These are phyloP conservation scores for Brassica incana DNA, from an alignment of 345 rosid species.

Conservation along the genomic window DNA sequence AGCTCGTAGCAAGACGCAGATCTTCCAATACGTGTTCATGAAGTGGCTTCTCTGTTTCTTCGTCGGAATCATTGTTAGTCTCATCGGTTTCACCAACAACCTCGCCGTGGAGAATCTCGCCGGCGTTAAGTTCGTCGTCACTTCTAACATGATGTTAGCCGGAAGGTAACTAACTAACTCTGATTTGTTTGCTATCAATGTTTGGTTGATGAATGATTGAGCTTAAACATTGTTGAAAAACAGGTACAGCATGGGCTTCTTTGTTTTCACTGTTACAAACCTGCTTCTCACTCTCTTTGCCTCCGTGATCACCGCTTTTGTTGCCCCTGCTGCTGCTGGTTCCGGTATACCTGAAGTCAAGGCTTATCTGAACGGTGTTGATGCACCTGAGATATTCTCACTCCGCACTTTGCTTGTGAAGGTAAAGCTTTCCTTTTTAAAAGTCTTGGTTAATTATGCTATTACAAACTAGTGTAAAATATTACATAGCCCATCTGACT, in stretches of 20 bases:
- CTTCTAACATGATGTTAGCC: conserved; percentile 83
- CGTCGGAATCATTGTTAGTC: conserved; percentile 67
- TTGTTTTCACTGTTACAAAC: conserved; percentile 65
- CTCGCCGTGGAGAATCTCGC: conserved; percentile 92
- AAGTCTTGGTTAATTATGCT: too few relatives aligned
- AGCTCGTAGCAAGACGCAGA: conserved; percentile 57
- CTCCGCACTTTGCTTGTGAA: conserved; percentile 68
- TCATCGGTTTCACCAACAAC: conserved; percentile 75
- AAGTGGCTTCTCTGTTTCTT: conserved; percentile 80
- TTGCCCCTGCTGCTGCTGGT: conserved; percentile 90
- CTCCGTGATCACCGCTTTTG: conserved; percentile 57
- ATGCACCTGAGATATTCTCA: conserved; percentile 80
- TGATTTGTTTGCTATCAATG: background rate
- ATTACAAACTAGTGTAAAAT: too few relatives aligned
- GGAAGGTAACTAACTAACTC: conserved; percentile 42
- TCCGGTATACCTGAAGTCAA: conserved; percentile 97
- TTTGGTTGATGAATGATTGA: background rate
- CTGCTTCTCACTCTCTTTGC: conserved; percentile 71
- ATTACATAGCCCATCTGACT: too few relatives aligned
- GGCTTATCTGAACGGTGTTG: conserved; percentile 94
- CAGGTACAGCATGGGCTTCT: conserved; percentile 73
- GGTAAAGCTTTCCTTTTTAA: conserved; percentile 38
- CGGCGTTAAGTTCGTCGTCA: conserved; percentile 78
- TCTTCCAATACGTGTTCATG: conserved; percentile 71
- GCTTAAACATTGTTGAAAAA: background rate